phyloP scores from a whole-genome alignment of 345 rosid species.

The Hypericum perforatum region DNA sequence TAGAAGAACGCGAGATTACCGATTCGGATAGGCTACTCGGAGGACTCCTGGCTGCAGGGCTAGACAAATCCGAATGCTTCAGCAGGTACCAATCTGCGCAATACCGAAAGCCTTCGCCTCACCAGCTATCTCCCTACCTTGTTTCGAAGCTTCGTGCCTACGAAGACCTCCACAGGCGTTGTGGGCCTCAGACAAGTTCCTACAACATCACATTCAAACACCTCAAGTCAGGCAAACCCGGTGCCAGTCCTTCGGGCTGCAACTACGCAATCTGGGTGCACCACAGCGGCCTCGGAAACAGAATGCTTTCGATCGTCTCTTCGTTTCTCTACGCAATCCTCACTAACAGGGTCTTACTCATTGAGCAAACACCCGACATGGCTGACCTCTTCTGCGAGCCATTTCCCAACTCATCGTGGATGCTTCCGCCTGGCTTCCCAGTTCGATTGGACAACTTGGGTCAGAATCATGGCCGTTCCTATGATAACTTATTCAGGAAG shows the following conservation, averaged over 20 bases:
- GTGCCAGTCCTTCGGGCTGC: neutral
- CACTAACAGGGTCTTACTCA: conserved; percentile 10
- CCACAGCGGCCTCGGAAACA: conserved; percentile 3
- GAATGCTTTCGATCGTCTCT: conserved; percentile 8
- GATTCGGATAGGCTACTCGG: no score
- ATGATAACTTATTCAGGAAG: conserved; percentile 7
- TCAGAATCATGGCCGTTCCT: neutral
- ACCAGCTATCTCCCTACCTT: conserved; percentile 3
- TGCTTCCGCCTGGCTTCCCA: conserved; percentile 7
- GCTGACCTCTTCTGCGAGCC: conserved; percentile 16
- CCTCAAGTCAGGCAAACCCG: neutral
- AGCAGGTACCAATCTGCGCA: neutral
- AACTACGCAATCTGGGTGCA: neutral
- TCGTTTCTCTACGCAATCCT: conserved; percentile 14
- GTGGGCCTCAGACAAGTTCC: neutral
- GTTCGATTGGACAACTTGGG: neutral
- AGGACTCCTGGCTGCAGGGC: no score
- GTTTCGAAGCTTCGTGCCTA: neutral
- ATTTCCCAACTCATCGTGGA: conserved; percentile 15
- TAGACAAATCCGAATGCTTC: neutral
- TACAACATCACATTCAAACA: neutral
- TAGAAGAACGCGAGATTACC: no score
- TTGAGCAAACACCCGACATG: conserved; percentile 4
- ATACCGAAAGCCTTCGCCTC: conserved; percentile 2
- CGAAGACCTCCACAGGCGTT: neutral